Percentiles rank a stretch among this genome's conserved stretches.
phyloP scores from a whole-genome alignment of 805 yeast species.

The Jamesozyma spencerorum region DNA sequence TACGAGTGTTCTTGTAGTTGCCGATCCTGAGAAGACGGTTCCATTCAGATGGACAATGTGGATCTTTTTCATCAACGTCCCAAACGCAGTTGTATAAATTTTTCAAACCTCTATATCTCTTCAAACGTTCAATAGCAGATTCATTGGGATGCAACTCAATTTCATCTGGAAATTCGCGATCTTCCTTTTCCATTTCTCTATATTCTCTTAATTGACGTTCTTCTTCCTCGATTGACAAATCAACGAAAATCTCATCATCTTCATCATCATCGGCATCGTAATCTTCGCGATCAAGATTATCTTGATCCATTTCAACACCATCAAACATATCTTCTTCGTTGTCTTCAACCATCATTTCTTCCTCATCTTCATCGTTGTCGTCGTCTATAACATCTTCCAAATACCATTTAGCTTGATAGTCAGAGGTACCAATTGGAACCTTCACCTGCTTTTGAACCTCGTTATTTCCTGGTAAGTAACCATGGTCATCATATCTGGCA shows the following conservation, averaged over 20 bases:
- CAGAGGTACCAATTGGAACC: constrained; percentile 70
- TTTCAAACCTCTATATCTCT: constrained; percentile 79
- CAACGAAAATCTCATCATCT: constrained; percentile 55
- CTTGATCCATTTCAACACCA: constrained; percentile 22
- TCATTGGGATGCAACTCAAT: constrained; percentile 71
- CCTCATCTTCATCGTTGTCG: constrained; percentile 28
- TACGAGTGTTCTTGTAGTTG: constrained; percentile 68
- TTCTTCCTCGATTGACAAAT: constrained; percentile 74
- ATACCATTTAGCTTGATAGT: constrained; percentile 73
- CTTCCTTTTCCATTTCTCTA: constrained; percentile 67
- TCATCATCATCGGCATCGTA: constrained; percentile 29
- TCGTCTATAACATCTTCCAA: constrained; percentile 44
- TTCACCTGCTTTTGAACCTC: constrained; percentile 29
- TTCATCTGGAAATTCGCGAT: constrained; percentile 92
- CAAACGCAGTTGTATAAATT: constrained; percentile 72
- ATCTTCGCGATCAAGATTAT: constrained; percentile 12
- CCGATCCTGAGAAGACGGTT: constrained; percentile 60
- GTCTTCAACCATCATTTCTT: constrained; percentile 22
- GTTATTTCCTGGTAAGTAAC: constrained; percentile 31
- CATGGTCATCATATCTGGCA: constrained; percentile 35
- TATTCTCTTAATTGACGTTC: constrained; percentile 62
- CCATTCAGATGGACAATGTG: constrained; percentile 72
- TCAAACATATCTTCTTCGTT: constrained; percentile 21
- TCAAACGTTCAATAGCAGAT: constrained; percentile 64
- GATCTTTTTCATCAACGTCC: constrained; percentile 80